Base-by-base conservation (phyloP, 352 stramenopile species). In the Phytopythium mirpurense region DNA sequence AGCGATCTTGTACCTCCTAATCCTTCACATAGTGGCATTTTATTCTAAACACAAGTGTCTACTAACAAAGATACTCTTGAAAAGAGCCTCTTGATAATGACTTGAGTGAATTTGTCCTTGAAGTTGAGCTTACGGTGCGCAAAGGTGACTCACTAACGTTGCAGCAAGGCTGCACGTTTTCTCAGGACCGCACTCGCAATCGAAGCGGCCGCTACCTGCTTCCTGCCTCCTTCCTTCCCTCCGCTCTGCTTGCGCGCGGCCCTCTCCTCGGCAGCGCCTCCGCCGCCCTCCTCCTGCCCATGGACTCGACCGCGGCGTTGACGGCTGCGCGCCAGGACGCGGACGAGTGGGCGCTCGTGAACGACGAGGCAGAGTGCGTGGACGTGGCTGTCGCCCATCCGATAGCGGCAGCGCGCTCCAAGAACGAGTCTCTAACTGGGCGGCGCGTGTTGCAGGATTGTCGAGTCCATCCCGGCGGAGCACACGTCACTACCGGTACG, bases 331-430 rank as follows among this genome's bases (percentile, higher is more conserved):
- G 23, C 24, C 46, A 52, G 6, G 46, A 52, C 41, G 49, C 78
- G 24, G 78, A 87, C 31, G 81, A 88, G 45, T 91, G 81, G 81
- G 72, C 66, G 42, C 54, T 91, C 50, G 81, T 91, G 54, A 70
- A 87, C 46, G 74, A 87, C 31, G 63, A 83, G 8, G 74, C 78
- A 14, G 75, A 89, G 80, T 91, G 67, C 53, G 70, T 63, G n/a
- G n/a, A n/a, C n/a, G n/a, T n/a, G n/a, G n/a, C n/a, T n/a, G n/a
- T n/a, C n/a, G n/a, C n/a, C n/a, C n/a, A n/a, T n/a, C n/a, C n/a
- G n/a, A n/a, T n/a, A n/a, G n/a, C n/a, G n/a, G n/a, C n/a, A n/a
- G n/a, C n/a, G n/a, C n/a, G n/a, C n/a, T n/a, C n/a, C n/a, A n/a
- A n/a, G n/a, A n/a, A n/a, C n/a, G n/a, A n/a, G n/a, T 5, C 29